Evolutionary conservation across 2,329 filamentous ascomycete species (phyloP), one percentile per base, ranked within the genome.

Genomic region (Beauveria sp.): DNA sequence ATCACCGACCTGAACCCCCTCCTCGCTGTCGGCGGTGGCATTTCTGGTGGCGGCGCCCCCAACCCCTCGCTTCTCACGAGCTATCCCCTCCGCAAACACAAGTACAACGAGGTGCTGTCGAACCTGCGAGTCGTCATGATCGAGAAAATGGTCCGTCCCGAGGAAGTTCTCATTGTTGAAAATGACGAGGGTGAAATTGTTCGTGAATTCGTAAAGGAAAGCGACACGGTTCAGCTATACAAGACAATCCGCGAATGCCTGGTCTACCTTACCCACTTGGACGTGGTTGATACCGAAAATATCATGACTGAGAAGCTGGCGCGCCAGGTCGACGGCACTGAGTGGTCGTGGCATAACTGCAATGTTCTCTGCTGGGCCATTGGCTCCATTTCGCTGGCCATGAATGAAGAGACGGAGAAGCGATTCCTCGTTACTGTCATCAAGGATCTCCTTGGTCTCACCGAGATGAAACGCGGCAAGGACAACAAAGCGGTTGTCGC

Each of bases 331-430:
- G 95, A 99, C 73, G 92, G 92, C 24, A 83, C 85, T 2, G 96
- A 99, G 76, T 99, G 95, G 95, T 99, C 96, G 7, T 99, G 95
- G 95, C 91, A 93, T 66, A 99, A 99, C 79, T 99, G 95, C 86
- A 99, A 99, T 77, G 97, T 96, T 6, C 86, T 99, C 54, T 99
- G 95, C 81, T 99, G 95, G 95, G 95, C 95, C 34, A 99, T 99
- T 69, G 95, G 95, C 46, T 99, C 95, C 12, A 99, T 99, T 68
- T 99, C 96, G 1, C 86, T 96, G 62, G 95, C 95, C 58, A 99
- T 99, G 95, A 99, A 97, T 72, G 95, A 99, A 72, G 95, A 99
- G 75, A 99, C 95, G 0, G 95, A 99, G 77, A 99, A 99, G 80
- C 86, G 95, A 12, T 99, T 99, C 81, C 80, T 99, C 48, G 95